Percentiles rank a stretch among this genome's conserved stretches.
These are phyloP conservation scores for Lentinula sp. DNA, from an alignment of 768 basidiomycete species.

Conservation along the genomic window DNA sequence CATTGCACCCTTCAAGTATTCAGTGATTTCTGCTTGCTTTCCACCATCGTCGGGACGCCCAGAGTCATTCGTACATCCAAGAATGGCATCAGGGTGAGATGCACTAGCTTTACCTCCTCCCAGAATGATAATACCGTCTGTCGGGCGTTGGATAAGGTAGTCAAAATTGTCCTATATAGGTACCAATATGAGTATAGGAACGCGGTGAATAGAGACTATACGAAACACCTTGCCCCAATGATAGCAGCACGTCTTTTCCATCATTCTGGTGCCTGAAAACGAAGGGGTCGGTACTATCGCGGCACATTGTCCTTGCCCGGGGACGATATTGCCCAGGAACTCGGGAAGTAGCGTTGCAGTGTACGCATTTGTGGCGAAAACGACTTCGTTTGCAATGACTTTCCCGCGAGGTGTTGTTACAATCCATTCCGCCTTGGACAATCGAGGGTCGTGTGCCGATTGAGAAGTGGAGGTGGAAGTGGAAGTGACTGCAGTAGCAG, in stretches of 20 bases:
- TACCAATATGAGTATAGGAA: neutral
- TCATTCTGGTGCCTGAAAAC: conserved; percentile 12
- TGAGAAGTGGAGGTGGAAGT: neutral
- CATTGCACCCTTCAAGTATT: conserved; percentile 14
- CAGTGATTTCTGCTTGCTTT: conserved; percentile 15
- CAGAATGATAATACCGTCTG: conserved; percentile 16
- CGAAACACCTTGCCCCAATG: conserved; percentile 6
- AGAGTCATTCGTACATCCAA: conserved; percentile 4
- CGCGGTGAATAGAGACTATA: neutral
- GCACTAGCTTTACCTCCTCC: conserved; percentile 13
- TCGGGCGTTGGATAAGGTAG: conserved; percentile 16
- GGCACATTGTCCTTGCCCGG: conserved; percentile 14
- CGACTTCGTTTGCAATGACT: conserved; percentile 32
- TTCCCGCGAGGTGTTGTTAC: conserved; percentile 37
- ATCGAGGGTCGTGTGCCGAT: too few species aligned
- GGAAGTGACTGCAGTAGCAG: conserved; percentile 28
- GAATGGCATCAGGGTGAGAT: neutral
- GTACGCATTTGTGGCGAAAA: conserved; percentile 55
- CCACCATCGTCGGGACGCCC: conserved; percentile 13
- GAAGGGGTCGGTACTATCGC: conserved; percentile 15
- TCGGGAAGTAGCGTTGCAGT: conserved; percentile 38
- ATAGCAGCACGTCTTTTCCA: conserved; percentile 12
- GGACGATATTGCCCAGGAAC: conserved; percentile 20
- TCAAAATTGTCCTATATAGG: conserved; percentile 8
- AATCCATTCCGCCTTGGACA: conserved; percentile 21